These are phyloP conservation scores for Penicillium sp. DNA, from an alignment of 2,329 filamentous ascomycete genomes.

Conservation along the genomic window DNA sequence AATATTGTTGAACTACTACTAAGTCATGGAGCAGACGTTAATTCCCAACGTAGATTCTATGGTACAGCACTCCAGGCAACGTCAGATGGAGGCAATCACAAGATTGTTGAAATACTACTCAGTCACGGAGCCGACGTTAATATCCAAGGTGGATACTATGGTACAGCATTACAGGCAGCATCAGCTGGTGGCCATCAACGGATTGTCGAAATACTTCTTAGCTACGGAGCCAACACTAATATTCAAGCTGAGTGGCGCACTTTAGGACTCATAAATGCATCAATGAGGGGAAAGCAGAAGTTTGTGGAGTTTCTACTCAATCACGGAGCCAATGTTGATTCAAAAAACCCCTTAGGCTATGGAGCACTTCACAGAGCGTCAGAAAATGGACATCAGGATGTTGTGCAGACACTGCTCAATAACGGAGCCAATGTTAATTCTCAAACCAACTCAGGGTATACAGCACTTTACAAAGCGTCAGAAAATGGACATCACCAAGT, in stretches of 20 bases:
- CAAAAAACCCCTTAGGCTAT: neutral
- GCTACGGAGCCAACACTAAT: neutral
- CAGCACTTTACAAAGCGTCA: too few species aligned
- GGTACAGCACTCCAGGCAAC: slow-evolving; percentile 20
- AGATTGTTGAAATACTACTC: slow-evolving; percentile 21
- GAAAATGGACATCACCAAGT: too few species aligned
- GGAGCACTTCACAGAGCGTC: too few species aligned
- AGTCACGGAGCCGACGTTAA: slow-evolving; percentile 21
- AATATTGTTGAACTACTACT: slow-evolving; percentile 21
- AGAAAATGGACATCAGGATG: too few species aligned
- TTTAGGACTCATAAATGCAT: neutral
- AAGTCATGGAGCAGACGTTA: slow-evolving; percentile 20
- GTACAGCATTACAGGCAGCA: slow-evolving; percentile 1
- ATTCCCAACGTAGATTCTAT: neutral
- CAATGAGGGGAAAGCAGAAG: neutral
- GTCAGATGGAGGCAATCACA: slow-evolving; percentile 17
- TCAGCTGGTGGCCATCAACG: neutral
- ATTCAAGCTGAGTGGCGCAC: neutral
- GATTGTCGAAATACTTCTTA: neutral
- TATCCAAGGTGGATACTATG: neutral
- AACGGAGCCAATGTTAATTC: neutral
- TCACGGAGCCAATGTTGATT: neutral
- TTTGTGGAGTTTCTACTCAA: neutral
- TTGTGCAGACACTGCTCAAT: neutral
- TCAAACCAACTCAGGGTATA: too few species aligned